Conservation (phyloP, 225 moss, liverwort and hornwort genomes). For the Ulota crispa region DNA sequence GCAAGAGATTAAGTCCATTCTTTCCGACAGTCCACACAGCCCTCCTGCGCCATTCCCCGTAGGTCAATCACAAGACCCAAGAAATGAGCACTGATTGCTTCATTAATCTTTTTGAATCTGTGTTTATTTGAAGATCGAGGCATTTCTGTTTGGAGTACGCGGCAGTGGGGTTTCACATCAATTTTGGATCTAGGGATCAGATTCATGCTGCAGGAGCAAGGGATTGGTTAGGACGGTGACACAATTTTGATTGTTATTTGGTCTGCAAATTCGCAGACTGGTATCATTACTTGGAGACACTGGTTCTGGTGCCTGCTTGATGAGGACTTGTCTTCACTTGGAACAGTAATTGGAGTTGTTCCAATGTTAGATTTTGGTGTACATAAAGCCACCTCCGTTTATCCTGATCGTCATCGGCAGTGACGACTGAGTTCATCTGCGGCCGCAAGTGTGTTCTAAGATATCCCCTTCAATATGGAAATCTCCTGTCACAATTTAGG, state of each 20-base stretch:
- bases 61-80: constrained; percentile 29
- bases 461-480: constrained; percentile 20
- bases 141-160: neutral
- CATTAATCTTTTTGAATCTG: neutral
- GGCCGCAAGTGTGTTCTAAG: neutral
- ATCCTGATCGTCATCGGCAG: neutral
- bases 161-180: neutral
- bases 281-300: neutral
- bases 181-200: neutral
- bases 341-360: constrained; percentile 5
- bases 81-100: constrained; percentile 33
- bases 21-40: constrained; percentile 37
- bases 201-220: neutral
- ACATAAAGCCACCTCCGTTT: neutral
- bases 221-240: constrained; percentile 8
- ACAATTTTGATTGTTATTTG: neutral
- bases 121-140: constrained; percentile 14
- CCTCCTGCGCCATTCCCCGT: constrained; percentile 30
- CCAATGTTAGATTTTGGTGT: neutral
- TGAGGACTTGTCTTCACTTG: neutral
- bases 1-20: constrained; percentile 51
- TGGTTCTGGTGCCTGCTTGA: neutral
- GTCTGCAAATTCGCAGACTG: constrained; percentile 5
- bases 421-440: neutral
- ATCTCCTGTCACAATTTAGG: constrained; percentile 13